A percentile compares a stretch with the other conserved stretches of the same genome.
Conservation (phyloP, 768 basidiomycete species). For the Boletus sp. region DNA sequence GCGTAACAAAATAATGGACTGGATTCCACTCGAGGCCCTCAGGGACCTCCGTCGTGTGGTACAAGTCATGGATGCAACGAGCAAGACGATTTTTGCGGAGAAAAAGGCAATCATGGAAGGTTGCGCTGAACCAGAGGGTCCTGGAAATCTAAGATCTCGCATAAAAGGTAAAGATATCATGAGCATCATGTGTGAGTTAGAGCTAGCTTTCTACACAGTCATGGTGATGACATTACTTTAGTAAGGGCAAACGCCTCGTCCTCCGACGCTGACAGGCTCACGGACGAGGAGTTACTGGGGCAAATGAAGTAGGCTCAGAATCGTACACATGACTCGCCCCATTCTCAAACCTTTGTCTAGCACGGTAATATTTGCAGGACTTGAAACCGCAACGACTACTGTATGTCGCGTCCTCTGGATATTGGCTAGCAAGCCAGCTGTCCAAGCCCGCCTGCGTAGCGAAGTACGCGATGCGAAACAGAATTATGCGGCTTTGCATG, state of each 20-base stretch:
- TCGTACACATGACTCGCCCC: neutral
- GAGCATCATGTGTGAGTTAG: constrained; percentile 37
- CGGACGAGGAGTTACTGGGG: constrained; percentile 35
- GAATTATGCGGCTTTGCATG: constrained; percentile 5
- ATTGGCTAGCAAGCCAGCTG: constrained; percentile 28
- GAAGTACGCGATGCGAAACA: constrained; percentile 32
- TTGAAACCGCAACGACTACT: constrained; percentile 30
- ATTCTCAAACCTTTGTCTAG: constrained; percentile 16
- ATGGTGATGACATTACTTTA: constrained; percentile 7
- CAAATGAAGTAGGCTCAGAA: constrained; percentile 35
- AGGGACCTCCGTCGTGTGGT: constrained; percentile 26
- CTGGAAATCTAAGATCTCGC: constrained; percentile 6
- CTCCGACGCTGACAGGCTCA: constrained; percentile 29
- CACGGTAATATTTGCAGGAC: constrained; percentile 35
- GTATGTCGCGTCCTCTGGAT: constrained; percentile 34
- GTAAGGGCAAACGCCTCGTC: constrained; percentile 34
- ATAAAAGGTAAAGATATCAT: constrained; percentile 35
- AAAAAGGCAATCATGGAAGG: constrained; percentile 28
- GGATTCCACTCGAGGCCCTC: constrained; percentile 28
- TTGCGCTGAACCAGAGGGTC: constrained; percentile 4
- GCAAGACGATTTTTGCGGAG: constrained; percentile 25
- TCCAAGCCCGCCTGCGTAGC: constrained; percentile 32
- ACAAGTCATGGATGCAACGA: constrained; percentile 29
- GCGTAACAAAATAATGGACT: constrained; percentile 34
- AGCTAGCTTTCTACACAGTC: neutral